These are phyloP conservation scores for Diaporthe sp. DNA, from an alignment of 2,329 filamentous ascomycete genomes.

Conservation along the genomic window DNA sequence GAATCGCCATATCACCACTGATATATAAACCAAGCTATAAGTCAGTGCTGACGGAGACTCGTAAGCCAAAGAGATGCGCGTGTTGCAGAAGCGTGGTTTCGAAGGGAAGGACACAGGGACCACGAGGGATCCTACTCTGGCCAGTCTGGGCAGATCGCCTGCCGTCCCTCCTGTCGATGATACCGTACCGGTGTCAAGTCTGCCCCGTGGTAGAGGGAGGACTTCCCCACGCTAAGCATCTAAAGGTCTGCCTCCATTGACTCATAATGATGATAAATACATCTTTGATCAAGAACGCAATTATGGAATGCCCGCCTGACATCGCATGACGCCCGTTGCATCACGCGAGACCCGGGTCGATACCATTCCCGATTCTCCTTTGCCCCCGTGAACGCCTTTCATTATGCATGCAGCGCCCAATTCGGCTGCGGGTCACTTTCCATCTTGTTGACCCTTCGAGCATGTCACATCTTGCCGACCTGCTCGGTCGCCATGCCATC, in stretches of 20 bases:
- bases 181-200: slow-evolving; percentile 32
- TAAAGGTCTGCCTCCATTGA: slow-evolving; percentile 35
- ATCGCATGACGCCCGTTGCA: slow-evolving; percentile 31
- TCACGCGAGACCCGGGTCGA: slow-evolving; percentile 20
- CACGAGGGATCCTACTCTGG: slow-evolving; percentile 4
- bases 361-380: slow-evolving; percentile 23
- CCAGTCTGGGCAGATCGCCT: slow-evolving; percentile 13
- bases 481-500: slow-evolving; percentile 20
- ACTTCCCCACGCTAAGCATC: background rate
- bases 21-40: slow-evolving; percentile 4
- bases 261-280: slow-evolving; percentile 37
- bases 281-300: slow-evolving; percentile 22
- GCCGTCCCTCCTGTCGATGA: slow-evolving; percentile 27
- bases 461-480: slow-evolving; percentile 7
- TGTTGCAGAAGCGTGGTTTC: slow-evolving; percentile 21
- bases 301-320: background rate
- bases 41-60: slow-evolving; percentile 17
- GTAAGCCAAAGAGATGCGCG: slow-evolving; percentile 1
- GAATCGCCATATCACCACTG: background rate
- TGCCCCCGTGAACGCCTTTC: slow-evolving; percentile 39
- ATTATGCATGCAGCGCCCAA: slow-evolving; percentile 39
- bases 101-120: background rate
- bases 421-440: background rate
- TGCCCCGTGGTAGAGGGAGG: background rate
- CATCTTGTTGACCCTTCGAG: slow-evolving; percentile 2